A percentile compares a stretch with the other conserved stretches of the same genome.
phyloP scores from a whole-genome alignment of 106 monocot species.

The Allium cepa region DNA sequence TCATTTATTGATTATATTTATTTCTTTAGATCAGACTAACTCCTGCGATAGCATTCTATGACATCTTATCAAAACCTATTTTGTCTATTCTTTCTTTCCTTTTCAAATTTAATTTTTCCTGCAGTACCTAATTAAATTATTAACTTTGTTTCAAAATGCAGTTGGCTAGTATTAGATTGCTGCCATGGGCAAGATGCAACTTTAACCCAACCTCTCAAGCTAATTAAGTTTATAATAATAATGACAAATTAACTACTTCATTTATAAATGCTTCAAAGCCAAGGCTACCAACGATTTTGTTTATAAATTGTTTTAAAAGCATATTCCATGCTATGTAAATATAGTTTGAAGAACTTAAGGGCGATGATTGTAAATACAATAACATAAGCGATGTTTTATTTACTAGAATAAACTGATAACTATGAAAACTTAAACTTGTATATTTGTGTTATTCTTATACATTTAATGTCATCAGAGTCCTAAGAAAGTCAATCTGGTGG shows the following conservation, averaged over 20 bases:
- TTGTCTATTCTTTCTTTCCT: too few species aligned
- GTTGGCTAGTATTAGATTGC: too few species aligned
- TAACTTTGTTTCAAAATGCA: too few species aligned
- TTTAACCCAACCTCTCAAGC: too few species aligned
- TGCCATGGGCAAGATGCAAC: too few species aligned
- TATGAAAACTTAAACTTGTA: background rate
- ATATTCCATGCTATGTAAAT: background rate
- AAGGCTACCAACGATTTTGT: too few species aligned
- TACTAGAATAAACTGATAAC: background rate
- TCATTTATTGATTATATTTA: background rate
- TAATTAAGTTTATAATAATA: too few species aligned
- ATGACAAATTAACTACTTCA: too few species aligned
- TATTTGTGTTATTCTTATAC: too few species aligned
- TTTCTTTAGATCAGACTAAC: constrained; percentile 67
- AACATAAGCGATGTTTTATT: background rate
- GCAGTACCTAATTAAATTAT: too few species aligned
- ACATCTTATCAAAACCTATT: constrained; percentile 52
- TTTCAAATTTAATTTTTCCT: too few species aligned
- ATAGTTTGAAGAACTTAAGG: background rate
- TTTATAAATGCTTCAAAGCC: too few species aligned
- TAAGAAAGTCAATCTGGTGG: constrained; percentile 94
- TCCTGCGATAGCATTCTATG: constrained; percentile 55
- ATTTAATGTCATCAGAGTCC: constrained; percentile 52
- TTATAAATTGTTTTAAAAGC: background rate
- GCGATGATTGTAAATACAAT: background rate